A percentile compares a stretch with the other conserved stretches of the same genome.
These are phyloP conservation scores for Zymoseptoria tritici DNA, from an alignment of 2,329 filamentous ascomycete genomes.

Conservation along the genomic window DNA sequence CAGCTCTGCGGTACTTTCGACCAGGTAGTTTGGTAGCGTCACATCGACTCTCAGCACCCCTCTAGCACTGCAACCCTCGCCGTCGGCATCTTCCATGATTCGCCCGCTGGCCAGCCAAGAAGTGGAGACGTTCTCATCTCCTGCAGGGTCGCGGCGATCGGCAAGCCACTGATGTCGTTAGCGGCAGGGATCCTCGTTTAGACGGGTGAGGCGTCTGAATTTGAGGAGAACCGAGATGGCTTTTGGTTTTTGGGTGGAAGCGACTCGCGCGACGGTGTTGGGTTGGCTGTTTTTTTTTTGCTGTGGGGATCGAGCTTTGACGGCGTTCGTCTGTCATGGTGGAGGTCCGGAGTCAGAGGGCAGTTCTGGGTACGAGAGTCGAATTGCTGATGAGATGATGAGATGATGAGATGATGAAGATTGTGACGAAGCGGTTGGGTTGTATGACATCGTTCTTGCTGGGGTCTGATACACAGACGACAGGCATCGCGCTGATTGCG, in stretches of 20 bases:
- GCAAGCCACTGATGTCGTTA: not conserved
- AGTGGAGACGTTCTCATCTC: not conserved
- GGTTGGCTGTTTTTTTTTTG: too few relatives aligned
- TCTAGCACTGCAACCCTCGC: not conserved
- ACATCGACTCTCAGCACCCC: not conserved
- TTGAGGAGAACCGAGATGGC: not conserved
- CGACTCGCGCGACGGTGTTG: too few relatives aligned
- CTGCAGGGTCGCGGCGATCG: not conserved
- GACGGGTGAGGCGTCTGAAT: not conserved
- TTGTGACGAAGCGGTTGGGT: not conserved
- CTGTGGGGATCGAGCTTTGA: too few relatives aligned
- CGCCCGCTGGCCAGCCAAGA: not conserved
- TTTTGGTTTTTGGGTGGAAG: too few relatives aligned
- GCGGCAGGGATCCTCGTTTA: not conserved
- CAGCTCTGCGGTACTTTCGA: not conserved
- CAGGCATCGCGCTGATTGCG: not conserved
- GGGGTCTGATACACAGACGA: not conserved
- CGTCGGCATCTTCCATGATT: not conserved
- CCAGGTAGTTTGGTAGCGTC: not conserved
- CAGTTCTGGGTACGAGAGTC: not conserved
- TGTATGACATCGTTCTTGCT: not conserved
- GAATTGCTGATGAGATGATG: not conserved
- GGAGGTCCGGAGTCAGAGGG: too few relatives aligned
- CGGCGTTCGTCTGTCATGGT: too few relatives aligned
- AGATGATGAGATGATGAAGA: not conserved